Conservation (phyloP, 2,329 filamentous ascomycete species). For the Penicillium sp. region DNA sequence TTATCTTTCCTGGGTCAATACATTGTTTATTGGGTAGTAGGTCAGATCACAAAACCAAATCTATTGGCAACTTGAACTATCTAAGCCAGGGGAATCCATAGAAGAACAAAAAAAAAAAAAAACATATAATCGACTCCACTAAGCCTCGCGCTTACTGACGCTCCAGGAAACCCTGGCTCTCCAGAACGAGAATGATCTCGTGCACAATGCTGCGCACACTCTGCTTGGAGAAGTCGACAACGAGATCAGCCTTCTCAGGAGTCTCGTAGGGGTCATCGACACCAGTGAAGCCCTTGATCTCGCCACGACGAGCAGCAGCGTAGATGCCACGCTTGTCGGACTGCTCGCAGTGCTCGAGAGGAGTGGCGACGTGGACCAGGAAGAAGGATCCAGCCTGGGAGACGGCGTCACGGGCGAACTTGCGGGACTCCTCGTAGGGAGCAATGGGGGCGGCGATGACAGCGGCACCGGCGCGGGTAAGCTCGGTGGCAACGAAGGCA, state of each 20-base stretch:
- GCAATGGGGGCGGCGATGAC: conserved; percentile 97
- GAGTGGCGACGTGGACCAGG: conserved; percentile 90
- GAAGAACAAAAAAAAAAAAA: conserved; percentile 15
- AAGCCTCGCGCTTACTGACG: conserved; percentile 39
- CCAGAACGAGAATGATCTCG: conserved; percentile 90
- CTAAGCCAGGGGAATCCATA: conserved; percentile 25
- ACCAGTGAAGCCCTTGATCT: conserved; percentile 98
- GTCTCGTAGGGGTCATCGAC: conserved; percentile 95
- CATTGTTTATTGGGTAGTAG: not conserved
- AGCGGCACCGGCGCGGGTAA: conserved; percentile 87
- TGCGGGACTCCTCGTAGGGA: conserved; percentile 76
- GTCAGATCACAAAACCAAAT: not conserved
- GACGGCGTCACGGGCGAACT: conserved; percentile 77
- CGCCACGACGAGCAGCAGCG: conserved; percentile 73
- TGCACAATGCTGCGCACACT: conserved; percentile 90
- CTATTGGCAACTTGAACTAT: conserved; percentile 12
- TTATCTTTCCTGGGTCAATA: not conserved
- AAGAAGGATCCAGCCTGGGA: conserved; percentile 85
- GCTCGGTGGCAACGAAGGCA: conserved; percentile 90
- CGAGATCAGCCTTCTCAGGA: conserved; percentile 76
- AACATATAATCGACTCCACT: conserved; percentile 15
- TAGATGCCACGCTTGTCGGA: conserved; percentile 94
- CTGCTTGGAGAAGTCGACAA: conserved; percentile 81
- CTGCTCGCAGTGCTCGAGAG: conserved; percentile 89
- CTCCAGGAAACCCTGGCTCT: conserved; percentile 84